Evolutionary conservation across 495 filamentous ascomycete species (phyloP), one percentile per base, ranked within the genome.

Genomic region (Wilcoxina mikolae): DNA sequence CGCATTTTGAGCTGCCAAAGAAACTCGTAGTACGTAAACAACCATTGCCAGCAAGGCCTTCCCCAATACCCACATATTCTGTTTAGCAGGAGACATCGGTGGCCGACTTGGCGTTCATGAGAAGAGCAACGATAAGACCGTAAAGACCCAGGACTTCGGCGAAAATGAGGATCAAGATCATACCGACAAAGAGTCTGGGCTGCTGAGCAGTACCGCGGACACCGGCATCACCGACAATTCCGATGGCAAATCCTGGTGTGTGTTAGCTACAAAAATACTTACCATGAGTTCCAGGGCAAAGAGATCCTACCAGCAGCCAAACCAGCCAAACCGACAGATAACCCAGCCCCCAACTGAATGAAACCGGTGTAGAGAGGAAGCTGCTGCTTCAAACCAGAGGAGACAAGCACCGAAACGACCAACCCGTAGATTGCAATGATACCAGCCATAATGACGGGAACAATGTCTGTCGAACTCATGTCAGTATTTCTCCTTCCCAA

Each of bases 91-190:
- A 65, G 54, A 72, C 75, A 57, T 77, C 74, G 44, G 61, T 53
- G 20, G 67, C 69, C 22, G 78, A 78, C 73, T 83, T 84, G 53
- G 90, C 88, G 83, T 95, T 98, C 91, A 98, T 96, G 62, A 98
- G 82, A 61, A 98, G 83, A 56, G 91, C 91, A 57, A 98, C 91
- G 67, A 98, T 98, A 62, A 98, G 75, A 61, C 91, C 91, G 74
- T 98, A 98, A 43, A 98, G 84, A 86, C 88, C 91, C 80, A 98
- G 72, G 59, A 96, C 91, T 94, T 96, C 91, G 66, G 93, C 91
- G 76, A 98, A 98, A 94, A 98, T 98, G 76, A 98, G 88, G 76
- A 98, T 98, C 67, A 98, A 74, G 75, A 98, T 96, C 91, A 98
- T 98, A 76, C 91, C 91, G 71, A 98, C 91, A 75, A 95, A 98